Percentiles rank a stretch among this genome's conserved stretches.
phyloP scores from a whole-genome alignment of 169 alveolate genomes.

The Plasmodium relictum region DNA sequence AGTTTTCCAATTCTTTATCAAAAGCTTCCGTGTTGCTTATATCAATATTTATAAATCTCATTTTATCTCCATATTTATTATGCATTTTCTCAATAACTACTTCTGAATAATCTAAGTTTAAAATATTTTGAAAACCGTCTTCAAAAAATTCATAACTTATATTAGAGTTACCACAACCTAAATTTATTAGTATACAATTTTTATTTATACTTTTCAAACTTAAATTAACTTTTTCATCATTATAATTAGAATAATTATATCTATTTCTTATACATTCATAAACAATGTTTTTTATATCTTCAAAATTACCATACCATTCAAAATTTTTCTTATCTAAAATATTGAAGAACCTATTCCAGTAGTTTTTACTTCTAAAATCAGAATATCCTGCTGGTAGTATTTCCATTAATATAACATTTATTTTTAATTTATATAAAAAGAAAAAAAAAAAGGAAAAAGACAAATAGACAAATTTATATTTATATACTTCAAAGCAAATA shows the following conservation, averaged over 20 bases:
- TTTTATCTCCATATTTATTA: conserved; percentile 43
- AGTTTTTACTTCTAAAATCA: conserved; percentile 80
- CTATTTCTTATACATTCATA: conserved; percentile 41
- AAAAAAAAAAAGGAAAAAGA: neutral
- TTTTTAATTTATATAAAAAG: neutral
- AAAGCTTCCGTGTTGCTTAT: conserved; percentile 59
- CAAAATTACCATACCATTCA: conserved; percentile 84
- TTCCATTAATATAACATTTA: conserved; percentile 23
- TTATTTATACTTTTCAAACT: conserved; percentile 2
- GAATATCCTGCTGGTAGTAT: conserved; percentile 78
- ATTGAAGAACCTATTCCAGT: conserved; percentile 83
- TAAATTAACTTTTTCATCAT: neutral
- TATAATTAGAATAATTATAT: conserved; percentile 41
- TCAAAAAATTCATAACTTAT: conserved; percentile 79
- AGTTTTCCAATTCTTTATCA: conserved; percentile 39
- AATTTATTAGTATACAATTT: conserved; percentile 78
- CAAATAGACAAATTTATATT: neutral
- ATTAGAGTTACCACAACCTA: conserved; percentile 85
- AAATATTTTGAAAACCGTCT: conserved; percentile 76
- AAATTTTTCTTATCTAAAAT: conserved; percentile 80
- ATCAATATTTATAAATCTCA: conserved; percentile 79
- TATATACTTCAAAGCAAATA: neutral
- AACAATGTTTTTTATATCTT: conserved; percentile 72
- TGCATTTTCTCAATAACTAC: conserved; percentile 82
- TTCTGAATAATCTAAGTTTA: conserved; percentile 82